phyloP scores from a whole-genome alignment of 2,329 filamentous ascomycete species.

The Didymella glomerata region DNA sequence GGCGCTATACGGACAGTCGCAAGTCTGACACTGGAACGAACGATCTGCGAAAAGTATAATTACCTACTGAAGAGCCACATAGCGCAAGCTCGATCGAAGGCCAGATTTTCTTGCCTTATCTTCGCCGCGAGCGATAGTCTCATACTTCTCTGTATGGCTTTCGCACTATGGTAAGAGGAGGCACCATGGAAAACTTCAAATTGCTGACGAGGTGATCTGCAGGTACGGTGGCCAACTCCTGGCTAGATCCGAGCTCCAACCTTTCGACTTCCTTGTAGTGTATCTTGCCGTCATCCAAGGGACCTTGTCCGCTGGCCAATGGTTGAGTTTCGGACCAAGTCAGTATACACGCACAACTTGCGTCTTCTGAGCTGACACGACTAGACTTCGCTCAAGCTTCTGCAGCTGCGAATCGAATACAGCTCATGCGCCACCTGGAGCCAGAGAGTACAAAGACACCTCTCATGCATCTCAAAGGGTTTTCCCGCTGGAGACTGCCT shows the following conservation, averaged over 20 bases:
- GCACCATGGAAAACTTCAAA: too few relatives aligned
- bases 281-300: conserved; percentile 41
- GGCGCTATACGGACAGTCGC: conserved; percentile 94
- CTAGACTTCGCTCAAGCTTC: conserved; percentile 40
- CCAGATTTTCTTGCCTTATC: conserved; percentile 56
- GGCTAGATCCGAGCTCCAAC: conserved; percentile 25
- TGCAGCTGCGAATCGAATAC: conserved; percentile 34
- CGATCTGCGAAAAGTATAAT: conserved; percentile 78
- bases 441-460: not conserved
- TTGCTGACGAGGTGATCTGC: not conserved
- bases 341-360: conserved; percentile 4
- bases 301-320: conserved; percentile 37
- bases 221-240: conserved; percentile 41
- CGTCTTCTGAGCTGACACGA: not conserved
- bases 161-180: conserved; percentile 40
- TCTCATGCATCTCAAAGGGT: conserved; percentile 4
- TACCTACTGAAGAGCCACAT: conserved; percentile 74
- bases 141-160: conserved; percentile 59
- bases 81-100: conserved; percentile 70
- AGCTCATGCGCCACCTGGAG: conserved; percentile 19
- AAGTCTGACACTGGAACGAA: conserved; percentile 82
- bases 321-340: conserved; percentile 42
- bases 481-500: conserved; percentile 19
- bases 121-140: conserved; percentile 64
- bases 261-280: conserved; percentile 35